Base-by-base conservation (phyloP, 2,329 filamentous ascomycete genomes). In the Botryotinia calthae region DNA sequence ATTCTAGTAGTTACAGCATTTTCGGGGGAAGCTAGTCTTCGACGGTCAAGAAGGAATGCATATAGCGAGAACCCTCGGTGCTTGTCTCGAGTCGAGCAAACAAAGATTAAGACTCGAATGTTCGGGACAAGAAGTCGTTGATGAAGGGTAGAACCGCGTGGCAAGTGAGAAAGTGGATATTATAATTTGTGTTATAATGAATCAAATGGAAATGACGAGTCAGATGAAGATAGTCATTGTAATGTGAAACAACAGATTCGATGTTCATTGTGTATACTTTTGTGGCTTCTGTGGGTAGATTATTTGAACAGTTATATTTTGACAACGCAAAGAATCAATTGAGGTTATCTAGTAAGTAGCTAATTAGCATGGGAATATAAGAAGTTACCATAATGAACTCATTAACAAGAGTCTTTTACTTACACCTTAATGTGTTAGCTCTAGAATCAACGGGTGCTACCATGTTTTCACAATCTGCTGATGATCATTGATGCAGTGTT, bases 371-470 rank as follows among this genome's bases (percentile, higher is more conserved):
- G 18, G 12, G 5, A 59, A 25, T 25, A 4, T 10, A 48, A 25
- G 7, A 48, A 5, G 1, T 16, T 16, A 16, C 6, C 6, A 6
- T 10, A 25, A 2, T n/a, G 0, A 8, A 8, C 2, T 28, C 6
- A 10, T n/a, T 2, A 18, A 40, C 4, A 4, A 16, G 40, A 34
- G 16, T 12, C 7, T 58, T 20, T 18, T 34, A 1, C 1, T 28
- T 7, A 28, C 3, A 54, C 4, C 18, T 2, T 18, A 28, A 18
- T 2, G 6, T 54, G 9, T 0, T 54, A 18, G 7, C 14, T 28
- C 0, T 51, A 5, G 12, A 2, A 51, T 51, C 6, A 7, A 7
- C 3, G 5, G 0, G 2, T 54, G 6, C 5, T 2, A n/a, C 2
- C 1, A 54, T 3, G 6, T 28, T 28, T 18, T 3, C 6, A 28